Percentiles rank a stretch among this genome's conserved stretches.
Evolutionary conservation across 2,329 filamentous ascomycete species (phyloP).

Genomic region (Albophoma yamanashiensis): DNA sequence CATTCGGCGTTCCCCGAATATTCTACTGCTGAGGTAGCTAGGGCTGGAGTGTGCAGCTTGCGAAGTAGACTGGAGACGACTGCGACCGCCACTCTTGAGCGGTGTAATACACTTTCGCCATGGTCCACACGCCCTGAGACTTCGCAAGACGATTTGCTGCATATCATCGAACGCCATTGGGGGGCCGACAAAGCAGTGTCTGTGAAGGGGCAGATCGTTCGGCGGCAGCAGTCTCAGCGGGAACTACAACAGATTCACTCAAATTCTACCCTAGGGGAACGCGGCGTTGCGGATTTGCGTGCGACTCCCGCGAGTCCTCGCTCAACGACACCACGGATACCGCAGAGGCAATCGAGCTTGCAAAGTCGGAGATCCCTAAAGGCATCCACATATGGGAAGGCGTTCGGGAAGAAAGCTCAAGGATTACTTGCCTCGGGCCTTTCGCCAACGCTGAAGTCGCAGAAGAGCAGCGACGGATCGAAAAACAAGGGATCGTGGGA

Average conservation of each 20-base stretch:
- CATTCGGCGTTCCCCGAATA: slow-evolving; percentile 43
- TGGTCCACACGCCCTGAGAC: slow-evolving; percentile 37
- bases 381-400: slow-evolving; percentile 1
- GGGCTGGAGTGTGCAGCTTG: slow-evolving; percentile 24
- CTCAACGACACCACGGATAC: neutral
- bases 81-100: slow-evolving; percentile 37
- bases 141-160: slow-evolving; percentile 26
- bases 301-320: neutral
- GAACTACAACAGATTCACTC: neutral
- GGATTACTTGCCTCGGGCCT: neutral
- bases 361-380: neutral
- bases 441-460: neutral
- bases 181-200: slow-evolving; percentile 28
- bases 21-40: slow-evolving; percentile 7
- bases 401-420: neutral
- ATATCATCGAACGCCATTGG: slow-evolving; percentile 38
- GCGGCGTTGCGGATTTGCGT: neutral
- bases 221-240: neutral
- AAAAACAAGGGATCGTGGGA: neutral
- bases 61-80: slow-evolving; percentile 42
- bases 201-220: neutral
- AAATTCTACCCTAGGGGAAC: no score
- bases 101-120: slow-evolving; percentile 34
- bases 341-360: neutral
- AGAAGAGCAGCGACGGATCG: neutral